A percentile compares a stretch with the other conserved stretches of the same genome.
Conservation (phyloP, 2,329 filamentous ascomycete genomes). For the Capronia epimyces region DNA sequence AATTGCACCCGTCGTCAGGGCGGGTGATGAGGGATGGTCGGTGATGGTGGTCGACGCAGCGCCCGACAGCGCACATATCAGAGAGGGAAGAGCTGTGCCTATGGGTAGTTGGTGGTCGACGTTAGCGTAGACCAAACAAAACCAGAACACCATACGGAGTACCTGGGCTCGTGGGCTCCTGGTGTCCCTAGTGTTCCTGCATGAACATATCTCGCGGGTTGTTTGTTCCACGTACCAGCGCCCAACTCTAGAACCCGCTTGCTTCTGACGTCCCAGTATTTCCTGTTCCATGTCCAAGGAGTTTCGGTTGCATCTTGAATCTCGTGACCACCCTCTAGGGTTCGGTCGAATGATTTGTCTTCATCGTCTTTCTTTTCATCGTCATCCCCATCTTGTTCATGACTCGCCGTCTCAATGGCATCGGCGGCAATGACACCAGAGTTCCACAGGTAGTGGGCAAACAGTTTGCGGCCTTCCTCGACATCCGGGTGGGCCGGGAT, state of each 20-base stretch:
- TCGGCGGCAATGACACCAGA: constrained; percentile 44
- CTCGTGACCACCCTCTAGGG: constrained; percentile 4
- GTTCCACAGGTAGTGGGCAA: constrained; percentile 58
- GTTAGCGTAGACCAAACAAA: background rate
- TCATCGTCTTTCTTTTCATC: constrained; percentile 15
- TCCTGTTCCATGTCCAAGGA: constrained; percentile 10
- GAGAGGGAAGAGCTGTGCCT: constrained; percentile 41
- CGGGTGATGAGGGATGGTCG: constrained; percentile 45
- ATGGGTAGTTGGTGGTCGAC: background rate
- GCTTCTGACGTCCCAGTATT: constrained; percentile 43
- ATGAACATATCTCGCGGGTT: no score
- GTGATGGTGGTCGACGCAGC: constrained; percentile 44
- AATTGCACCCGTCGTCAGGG: constrained; percentile 31
- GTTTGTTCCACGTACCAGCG: constrained; percentile 49
- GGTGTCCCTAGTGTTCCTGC: no score
- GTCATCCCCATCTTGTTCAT: constrained; percentile 3
- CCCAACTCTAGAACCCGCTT: constrained; percentile 54
- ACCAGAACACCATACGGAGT: background rate
- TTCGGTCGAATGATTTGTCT: no score
- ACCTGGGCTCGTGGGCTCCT: no score
- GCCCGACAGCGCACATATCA: constrained; percentile 36
- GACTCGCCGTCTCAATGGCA: constrained; percentile 36
- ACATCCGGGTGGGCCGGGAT: constrained; percentile 42
- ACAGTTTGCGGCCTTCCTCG: constrained; percentile 49
- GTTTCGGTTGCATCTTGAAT: background rate